phyloP scores from a whole-genome alignment of 1,284 basidiomycete genomes.

The Marasmius oreades region DNA sequence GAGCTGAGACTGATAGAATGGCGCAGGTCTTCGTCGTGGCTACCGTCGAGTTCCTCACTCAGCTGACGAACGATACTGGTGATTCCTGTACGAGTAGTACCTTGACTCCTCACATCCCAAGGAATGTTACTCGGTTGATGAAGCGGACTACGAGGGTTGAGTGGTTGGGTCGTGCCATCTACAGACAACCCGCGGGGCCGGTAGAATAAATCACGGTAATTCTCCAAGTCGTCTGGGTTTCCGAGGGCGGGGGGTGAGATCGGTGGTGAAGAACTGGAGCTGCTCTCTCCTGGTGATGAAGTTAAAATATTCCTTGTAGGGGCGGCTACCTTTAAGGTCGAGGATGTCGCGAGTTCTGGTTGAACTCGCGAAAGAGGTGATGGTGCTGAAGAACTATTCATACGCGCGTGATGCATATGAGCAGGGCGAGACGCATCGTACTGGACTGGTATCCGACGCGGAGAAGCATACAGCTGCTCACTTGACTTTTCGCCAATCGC shows the following conservation, averaged over 20 bases:
- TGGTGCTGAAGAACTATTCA: constrained; percentile 13
- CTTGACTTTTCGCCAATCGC: neutral
- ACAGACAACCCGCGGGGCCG: constrained; percentile 24
- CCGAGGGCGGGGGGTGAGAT: constrained; percentile 45
- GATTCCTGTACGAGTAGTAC: constrained; percentile 48
- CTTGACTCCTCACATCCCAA: constrained; percentile 14
- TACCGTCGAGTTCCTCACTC: constrained; percentile 51
- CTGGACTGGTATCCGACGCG: constrained; percentile 29
- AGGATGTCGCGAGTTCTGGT: neutral
- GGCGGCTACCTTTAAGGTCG: neutral
- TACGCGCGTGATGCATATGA: constrained; percentile 14
- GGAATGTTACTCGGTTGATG: constrained; percentile 13
- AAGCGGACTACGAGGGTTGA: constrained; percentile 9
- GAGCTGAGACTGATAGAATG: constrained; percentile 9
- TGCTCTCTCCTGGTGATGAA: constrained; percentile 28
- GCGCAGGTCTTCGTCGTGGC: neutral
- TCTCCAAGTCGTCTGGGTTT: constrained; percentile 59
- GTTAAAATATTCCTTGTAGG: constrained; percentile 4
- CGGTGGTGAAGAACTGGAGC: constrained; percentile 32
- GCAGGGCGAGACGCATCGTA: constrained; percentile 32
- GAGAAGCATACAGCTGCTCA: neutral
- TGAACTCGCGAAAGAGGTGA: constrained; percentile 20
- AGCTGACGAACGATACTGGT: constrained; percentile 61
- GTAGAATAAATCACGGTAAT: constrained; percentile 71
- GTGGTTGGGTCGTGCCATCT: constrained; percentile 12